A percentile compares a stretch with the other conserved stretches of the same genome.
These are phyloP conservation scores for Mesembryanthemum crystallinum DNA, from an alignment of 148 eudicot genomes.

Conservation along the genomic window DNA sequence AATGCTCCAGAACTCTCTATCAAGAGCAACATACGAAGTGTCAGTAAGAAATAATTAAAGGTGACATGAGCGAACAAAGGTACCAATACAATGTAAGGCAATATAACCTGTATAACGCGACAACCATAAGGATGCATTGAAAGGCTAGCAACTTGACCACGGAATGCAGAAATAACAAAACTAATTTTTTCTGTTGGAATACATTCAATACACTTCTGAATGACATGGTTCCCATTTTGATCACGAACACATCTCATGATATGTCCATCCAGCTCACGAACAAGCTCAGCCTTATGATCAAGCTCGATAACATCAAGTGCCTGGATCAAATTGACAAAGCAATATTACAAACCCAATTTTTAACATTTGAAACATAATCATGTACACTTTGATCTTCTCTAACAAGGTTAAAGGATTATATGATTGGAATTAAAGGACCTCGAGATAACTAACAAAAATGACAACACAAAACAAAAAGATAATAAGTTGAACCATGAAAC, in stretches of 20 bases:
- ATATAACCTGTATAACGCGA: conserved; percentile 84
- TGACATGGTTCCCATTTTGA: conserved; percentile 95
- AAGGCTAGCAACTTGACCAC: conserved; percentile 65
- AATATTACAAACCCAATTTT: not conserved
- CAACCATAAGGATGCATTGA: conserved; percentile 97
- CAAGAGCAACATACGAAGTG: conserved; percentile 5
- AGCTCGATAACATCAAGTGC: conserved; percentile 87
- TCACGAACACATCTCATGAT: conserved; percentile 83
- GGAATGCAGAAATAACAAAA: conserved; percentile 73
- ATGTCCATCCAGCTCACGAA: conserved; percentile 84
- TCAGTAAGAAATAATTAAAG: not conserved
- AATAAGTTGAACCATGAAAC: not conserved
- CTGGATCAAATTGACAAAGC: conserved; percentile 35
- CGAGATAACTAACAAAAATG: not conserved
- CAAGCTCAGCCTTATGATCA: conserved; percentile 78
- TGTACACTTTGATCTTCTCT: not conserved
- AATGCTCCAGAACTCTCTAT: conserved; percentile 88
- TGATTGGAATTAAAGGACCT: not conserved
- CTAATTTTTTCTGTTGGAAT: conserved; percentile 67
- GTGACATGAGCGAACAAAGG: not conserved
- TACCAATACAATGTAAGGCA: not conserved
- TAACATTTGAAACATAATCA: not conserved
- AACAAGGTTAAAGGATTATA: not conserved
- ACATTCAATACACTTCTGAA: conserved; percentile 89
- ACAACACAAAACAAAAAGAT: not conserved